Conservation (phyloP, 1,284 basidiomycete genomes). For the Cerioporus squamosus region DNA sequence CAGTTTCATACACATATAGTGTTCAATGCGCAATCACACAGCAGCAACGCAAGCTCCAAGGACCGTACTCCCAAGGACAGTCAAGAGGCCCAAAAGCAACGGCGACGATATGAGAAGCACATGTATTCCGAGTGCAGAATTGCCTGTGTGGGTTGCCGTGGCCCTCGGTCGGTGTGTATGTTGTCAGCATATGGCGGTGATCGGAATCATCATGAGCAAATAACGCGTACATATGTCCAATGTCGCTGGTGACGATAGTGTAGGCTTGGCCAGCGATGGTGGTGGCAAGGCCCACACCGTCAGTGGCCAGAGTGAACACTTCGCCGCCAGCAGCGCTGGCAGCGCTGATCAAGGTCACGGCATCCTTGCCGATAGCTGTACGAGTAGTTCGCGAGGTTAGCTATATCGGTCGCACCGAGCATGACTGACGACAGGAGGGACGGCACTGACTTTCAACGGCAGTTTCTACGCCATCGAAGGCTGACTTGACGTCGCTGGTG, state of each 20-base stretch:
- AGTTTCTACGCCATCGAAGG: background rate
- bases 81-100: slow-evolving; percentile 2
- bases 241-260: background rate
- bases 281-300: slow-evolving; percentile 1
- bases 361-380: background rate
- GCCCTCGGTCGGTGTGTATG: too few species aligned
- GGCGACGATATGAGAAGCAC: background rate
- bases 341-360: background rate
- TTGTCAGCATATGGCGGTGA: background rate
- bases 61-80: background rate
- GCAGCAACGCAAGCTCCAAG: background rate
- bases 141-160: background rate
- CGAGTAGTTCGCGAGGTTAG: too few species aligned
- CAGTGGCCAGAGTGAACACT: background rate
- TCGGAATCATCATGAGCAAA: background rate
- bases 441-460: too few species aligned
- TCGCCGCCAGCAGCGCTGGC: slow-evolving; percentile 2
- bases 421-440: too few species aligned
- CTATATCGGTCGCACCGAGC: too few species aligned
- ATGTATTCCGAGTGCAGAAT: background rate
- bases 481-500: background rate
- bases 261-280: background rate
- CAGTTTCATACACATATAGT: too few species aligned
- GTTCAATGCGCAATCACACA: background rate
- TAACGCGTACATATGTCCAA: background rate